phyloP scores from a whole-genome alignment of 768 basidiomycete species.

The Tylopilus sp. region DNA sequence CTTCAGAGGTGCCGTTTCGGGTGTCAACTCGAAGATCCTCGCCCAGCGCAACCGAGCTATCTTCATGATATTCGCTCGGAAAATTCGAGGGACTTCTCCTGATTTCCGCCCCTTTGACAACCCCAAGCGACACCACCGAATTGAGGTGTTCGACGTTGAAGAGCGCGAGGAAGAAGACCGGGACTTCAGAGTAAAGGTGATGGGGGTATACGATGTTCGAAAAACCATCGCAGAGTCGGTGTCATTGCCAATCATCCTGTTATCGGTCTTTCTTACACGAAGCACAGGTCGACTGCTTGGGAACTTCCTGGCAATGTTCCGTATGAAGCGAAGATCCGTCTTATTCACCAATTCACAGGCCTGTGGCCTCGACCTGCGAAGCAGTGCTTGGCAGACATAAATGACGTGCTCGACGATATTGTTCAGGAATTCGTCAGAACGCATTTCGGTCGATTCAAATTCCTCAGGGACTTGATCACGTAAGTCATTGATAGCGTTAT shows the following conservation, averaged over 20 bases:
- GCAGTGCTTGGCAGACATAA: conserved; percentile 33
- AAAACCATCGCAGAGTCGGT: conserved; percentile 35
- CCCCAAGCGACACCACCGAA: conserved; percentile 1
- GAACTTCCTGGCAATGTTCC: conserved; percentile 42
- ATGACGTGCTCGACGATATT: conserved; percentile 29
- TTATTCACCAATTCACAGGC: conserved; percentile 34
- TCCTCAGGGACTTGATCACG: conserved; percentile 35
- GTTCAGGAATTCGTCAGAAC: conserved; percentile 27
- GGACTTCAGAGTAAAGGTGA: conserved; percentile 5
- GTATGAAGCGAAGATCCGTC: conserved; percentile 35
- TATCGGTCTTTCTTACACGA: neutral
- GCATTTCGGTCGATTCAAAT: conserved; percentile 41
- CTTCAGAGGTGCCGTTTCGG: no score
- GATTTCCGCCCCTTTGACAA: conserved; percentile 37
- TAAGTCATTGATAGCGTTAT: conserved; percentile 17
- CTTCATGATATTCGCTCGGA: conserved; percentile 33
- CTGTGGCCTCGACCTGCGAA: conserved; percentile 37
- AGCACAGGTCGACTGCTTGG: conserved; percentile 38
- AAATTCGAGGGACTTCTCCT: conserved; percentile 42
- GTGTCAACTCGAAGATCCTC: no score
- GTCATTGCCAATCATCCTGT: neutral
- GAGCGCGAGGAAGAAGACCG: neutral
- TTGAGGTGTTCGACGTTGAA: conserved; percentile 13
- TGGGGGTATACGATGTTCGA: conserved; percentile 35
- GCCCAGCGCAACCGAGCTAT: conserved; percentile 33